Evolutionary conservation across 1,284 basidiomycete species (phyloP).

Genomic region (Cutaneotrichosporon spelunceum): DNA sequence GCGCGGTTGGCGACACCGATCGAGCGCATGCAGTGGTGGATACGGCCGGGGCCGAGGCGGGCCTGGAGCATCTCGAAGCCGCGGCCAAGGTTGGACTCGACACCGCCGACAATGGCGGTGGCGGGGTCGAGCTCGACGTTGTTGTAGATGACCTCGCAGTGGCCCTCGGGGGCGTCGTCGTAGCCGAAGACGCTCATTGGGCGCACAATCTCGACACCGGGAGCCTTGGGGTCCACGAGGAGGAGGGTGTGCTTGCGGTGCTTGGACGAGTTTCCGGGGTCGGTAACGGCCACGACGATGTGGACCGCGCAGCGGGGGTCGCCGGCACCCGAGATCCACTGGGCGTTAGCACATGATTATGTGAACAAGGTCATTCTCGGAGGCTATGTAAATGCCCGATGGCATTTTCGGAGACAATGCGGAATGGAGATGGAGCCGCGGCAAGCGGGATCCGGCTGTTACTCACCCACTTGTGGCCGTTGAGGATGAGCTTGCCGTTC

Average conservation of each 20-base stretch:
- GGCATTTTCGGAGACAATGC: background rate
- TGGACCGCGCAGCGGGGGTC: slow-evolving; percentile 87
- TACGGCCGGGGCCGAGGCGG: slow-evolving; percentile 89
- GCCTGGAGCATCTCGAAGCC: slow-evolving; percentile 99
- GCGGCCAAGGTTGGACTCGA: slow-evolving; percentile 68
- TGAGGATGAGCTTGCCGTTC: slow-evolving; percentile 86
- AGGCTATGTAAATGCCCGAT: background rate
- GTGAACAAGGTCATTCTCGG: background rate
- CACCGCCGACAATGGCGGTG: slow-evolving; percentile 66
- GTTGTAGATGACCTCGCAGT: slow-evolving; percentile 91
- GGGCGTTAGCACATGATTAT: background rate
- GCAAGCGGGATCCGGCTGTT: background rate
- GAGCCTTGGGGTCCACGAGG: slow-evolving; percentile 79
- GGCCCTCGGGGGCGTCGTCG: slow-evolving; percentile 92
- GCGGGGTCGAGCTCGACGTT: slow-evolving; percentile 79
- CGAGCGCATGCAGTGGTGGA: slow-evolving; percentile 98
- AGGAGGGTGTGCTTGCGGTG: slow-evolving; percentile 91
- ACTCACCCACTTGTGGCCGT: slow-evolving; percentile 86
- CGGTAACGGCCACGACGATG: slow-evolving; percentile 70
- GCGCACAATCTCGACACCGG: slow-evolving; percentile 83
- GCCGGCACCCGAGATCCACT: slow-evolving; percentile 95
- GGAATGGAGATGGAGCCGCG: background rate
- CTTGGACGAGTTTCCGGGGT: slow-evolving; percentile 46
- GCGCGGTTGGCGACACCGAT: slow-evolving; percentile 84
- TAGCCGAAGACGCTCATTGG: slow-evolving; percentile 92